These are phyloP conservation scores for Aspergillus sp. DNA, from an alignment of 2,329 filamentous ascomycete species.

Conservation along the genomic window DNA sequence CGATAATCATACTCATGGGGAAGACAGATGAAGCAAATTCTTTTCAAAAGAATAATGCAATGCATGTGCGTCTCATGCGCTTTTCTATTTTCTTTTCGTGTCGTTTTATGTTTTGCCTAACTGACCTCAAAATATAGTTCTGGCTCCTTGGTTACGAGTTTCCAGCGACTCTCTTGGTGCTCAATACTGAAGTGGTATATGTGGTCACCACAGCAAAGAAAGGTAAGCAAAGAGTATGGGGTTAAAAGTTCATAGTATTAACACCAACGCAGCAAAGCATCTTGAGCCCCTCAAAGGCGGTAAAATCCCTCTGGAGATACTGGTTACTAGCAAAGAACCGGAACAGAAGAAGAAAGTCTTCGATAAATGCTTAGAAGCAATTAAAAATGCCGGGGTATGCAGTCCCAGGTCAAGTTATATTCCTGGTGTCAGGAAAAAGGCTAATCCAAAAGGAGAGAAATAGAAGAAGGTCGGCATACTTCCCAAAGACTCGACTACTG, in stretches of 20 bases:
- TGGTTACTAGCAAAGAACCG: slow-evolving; percentile 85
- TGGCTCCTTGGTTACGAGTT: slow-evolving; percentile 99
- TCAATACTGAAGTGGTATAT: slow-evolving; percentile 81
- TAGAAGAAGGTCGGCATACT: slow-evolving; percentile 86
- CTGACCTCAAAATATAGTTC: slow-evolving; percentile 54
- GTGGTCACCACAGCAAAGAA: slow-evolving; percentile 96
- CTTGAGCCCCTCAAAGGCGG: slow-evolving; percentile 86
- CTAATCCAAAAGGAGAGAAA: slow-evolving; percentile 6
- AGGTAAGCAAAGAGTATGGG: slow-evolving; percentile 48
- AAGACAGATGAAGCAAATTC: slow-evolving; percentile 83
- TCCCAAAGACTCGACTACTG: slow-evolving; percentile 73
- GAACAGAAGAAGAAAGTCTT: slow-evolving; percentile 90
- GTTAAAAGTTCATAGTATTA: too few relatives aligned
- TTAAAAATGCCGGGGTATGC: slow-evolving; percentile 75
- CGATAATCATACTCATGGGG: slow-evolving; percentile 85
- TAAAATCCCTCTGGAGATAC: slow-evolving; percentile 84
- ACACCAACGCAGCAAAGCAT: slow-evolving; percentile 64
- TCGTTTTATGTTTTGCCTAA: neutral
- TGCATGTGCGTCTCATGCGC: slow-evolving; percentile 63
- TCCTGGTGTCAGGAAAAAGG: neutral
- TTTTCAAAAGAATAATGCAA: slow-evolving; percentile 92
- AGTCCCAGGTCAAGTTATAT: slow-evolving; percentile 32
- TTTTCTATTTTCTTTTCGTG: neutral
- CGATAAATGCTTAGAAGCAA: slow-evolving; percentile 71
- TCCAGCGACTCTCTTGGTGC: slow-evolving; percentile 86